phyloP scores from a whole-genome alignment of 192 early-diverging fungal genomes.

The Gaertneriomyces semiglobifer region DNA sequence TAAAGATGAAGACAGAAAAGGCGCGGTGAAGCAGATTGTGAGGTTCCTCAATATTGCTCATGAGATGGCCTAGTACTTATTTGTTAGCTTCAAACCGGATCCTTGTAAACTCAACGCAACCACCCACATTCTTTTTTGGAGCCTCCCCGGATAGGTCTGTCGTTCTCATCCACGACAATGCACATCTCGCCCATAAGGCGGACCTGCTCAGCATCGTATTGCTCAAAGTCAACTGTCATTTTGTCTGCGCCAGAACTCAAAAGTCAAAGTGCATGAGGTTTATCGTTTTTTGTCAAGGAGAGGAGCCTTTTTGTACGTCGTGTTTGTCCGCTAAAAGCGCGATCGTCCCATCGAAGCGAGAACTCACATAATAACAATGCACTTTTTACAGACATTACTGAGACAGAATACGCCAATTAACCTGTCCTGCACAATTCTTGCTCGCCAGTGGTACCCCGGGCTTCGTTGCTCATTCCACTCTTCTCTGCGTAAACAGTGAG shows the following conservation, averaged over 20 bases:
- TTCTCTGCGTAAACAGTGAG: too few relatives aligned
- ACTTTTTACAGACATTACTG: too few relatives aligned
- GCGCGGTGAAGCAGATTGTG: slow-evolving; percentile 87
- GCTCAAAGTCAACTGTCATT: slow-evolving; percentile 37
- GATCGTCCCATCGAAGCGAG: too few relatives aligned
- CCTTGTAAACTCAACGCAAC: background rate
- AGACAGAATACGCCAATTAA: too few relatives aligned
- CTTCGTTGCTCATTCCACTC: too few relatives aligned
- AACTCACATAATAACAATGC: too few relatives aligned
- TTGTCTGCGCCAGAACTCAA: background rate
- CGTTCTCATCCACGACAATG: slow-evolving; percentile 86
- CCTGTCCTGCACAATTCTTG: too few relatives aligned
- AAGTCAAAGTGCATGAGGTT: too few relatives aligned
- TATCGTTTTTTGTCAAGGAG: too few relatives aligned
- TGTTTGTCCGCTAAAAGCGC: too few relatives aligned
- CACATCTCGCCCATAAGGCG: slow-evolving; percentile 98
- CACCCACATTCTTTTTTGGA: slow-evolving; percentile 87
- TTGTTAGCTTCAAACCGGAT: background rate
- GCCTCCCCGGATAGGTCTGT: slow-evolving; percentile 77
- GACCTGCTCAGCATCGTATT: slow-evolving; percentile 64
- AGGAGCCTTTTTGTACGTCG: too few relatives aligned
- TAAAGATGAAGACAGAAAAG: slow-evolving; percentile 95
- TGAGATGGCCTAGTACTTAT: slow-evolving; percentile 74
- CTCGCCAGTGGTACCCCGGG: too few relatives aligned
- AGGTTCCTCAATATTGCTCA: slow-evolving; percentile 80